A percentile compares a stretch with the other conserved stretches of the same genome.
These are phyloP conservation scores for Xylariaceae sp. DNA, from an alignment of 2,329 filamentous ascomycete genomes.

Conservation along the genomic window DNA sequence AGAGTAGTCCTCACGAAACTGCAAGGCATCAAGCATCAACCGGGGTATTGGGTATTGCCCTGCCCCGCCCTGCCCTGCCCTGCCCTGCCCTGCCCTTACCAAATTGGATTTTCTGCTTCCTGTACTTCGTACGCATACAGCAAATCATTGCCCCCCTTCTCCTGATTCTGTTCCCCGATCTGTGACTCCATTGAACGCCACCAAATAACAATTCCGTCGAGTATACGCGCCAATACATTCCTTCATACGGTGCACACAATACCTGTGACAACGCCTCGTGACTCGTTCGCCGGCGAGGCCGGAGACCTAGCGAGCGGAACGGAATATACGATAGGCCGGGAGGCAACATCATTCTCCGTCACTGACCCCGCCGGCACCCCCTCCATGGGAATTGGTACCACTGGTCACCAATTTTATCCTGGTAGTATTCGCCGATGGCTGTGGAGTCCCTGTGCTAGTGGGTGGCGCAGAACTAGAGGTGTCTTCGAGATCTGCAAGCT, in stretches of 20 bases:
- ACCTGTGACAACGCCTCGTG: background rate
- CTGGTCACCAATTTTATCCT: constrained; percentile 60
- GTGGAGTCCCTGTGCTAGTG: constrained; percentile 59
- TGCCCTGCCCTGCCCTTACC: too few relatives aligned
- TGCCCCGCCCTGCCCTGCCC: constrained; percentile 22
- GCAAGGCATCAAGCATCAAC: constrained; percentile 12
- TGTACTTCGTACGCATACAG: constrained; percentile 24
- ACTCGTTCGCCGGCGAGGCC: background rate
- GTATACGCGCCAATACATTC: constrained; percentile 9
- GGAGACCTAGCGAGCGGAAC: background rate
- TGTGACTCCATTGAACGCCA: constrained; percentile 17
- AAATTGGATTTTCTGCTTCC: constrained; percentile 21
- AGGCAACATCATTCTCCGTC: constrained; percentile 25
- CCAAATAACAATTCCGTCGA: constrained; percentile 7
- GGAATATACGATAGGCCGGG: background rate
- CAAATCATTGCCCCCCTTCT: constrained; percentile 22
- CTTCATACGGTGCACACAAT: constrained; percentile 14
- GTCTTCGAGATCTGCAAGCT: constrained; percentile 51
- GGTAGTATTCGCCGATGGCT: constrained; percentile 50
- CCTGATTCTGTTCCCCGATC: constrained; percentile 13
- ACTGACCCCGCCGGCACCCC: constrained; percentile 22
- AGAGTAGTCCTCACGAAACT: constrained; percentile 4
- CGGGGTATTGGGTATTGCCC: constrained; percentile 29
- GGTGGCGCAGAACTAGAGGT: constrained; percentile 42
- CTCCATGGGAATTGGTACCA: constrained; percentile 24